Conservation (phyloP, 2,329 filamentous ascomycete species). For the Bipolaris cookei region DNA sequence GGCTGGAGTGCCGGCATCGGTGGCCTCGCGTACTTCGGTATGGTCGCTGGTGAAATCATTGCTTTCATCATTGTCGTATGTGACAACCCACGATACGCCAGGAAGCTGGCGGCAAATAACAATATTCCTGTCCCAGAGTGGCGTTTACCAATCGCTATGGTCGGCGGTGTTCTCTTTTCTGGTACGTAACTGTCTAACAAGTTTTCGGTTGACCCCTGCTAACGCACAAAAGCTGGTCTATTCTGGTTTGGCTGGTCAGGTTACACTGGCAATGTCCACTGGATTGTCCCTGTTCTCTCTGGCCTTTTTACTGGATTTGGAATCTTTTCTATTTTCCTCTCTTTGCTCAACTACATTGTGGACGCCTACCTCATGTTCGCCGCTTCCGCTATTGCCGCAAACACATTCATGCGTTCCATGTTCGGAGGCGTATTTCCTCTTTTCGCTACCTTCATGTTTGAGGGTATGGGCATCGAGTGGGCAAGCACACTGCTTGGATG, state of each 20-base stretch:
- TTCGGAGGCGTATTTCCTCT: slow-evolving; percentile 61
- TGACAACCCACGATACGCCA: slow-evolving; percentile 69
- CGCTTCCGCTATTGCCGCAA: slow-evolving; percentile 62
- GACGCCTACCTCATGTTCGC: slow-evolving; percentile 65
- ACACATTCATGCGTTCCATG: slow-evolving; percentile 60
- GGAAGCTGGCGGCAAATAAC: slow-evolving; percentile 52
- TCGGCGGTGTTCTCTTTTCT: slow-evolving; percentile 57
- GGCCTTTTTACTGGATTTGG: slow-evolving; percentile 65
- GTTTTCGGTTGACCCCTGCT: not conserved
- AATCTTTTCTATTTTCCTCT: slow-evolving; percentile 64
- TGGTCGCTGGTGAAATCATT: slow-evolving; percentile 75
- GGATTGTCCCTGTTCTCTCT: slow-evolving; percentile 50
- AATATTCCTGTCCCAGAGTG: slow-evolving; percentile 63
- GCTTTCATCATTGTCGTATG: slow-evolving; percentile 69
- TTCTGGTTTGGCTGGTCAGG: slow-evolving; percentile 53
- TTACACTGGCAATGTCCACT: slow-evolving; percentile 52
- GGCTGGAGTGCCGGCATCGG: slow-evolving; percentile 71
- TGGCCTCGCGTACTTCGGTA: slow-evolving; percentile 84
- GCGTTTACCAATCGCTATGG: slow-evolving; percentile 61
- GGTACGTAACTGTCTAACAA: not conserved
- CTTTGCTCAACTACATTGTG: slow-evolving; percentile 64
- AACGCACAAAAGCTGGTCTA: slow-evolving; percentile 29
- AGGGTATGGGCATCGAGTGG: slow-evolving; percentile 60
- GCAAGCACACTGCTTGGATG: slow-evolving; percentile 54
- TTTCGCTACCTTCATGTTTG: slow-evolving; percentile 63